Conservation (phyloP, 768 basidiomycete genomes). For the Tylopilus subfusipes region DNA sequence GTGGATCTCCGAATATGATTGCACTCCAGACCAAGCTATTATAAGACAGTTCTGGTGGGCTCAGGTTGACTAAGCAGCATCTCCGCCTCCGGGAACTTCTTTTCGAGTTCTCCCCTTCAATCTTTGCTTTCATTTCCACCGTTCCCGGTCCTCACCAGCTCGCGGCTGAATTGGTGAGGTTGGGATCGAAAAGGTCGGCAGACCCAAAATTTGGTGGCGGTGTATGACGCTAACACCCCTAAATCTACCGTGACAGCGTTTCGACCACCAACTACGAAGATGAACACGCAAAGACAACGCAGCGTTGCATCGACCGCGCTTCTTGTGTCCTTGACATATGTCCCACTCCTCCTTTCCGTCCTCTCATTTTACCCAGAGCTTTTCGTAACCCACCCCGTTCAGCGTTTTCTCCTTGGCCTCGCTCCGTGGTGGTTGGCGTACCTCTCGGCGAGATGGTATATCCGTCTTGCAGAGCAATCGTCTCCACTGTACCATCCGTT, state of each 20-base stretch:
- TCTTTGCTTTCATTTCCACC: neutral
- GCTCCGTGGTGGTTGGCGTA: slow-evolving; percentile 21
- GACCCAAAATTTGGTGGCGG: slow-evolving; percentile 4
- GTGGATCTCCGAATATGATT: no score
- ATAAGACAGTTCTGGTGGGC: no score
- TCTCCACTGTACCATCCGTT: slow-evolving; percentile 24
- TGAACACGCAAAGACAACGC: slow-evolving; percentile 1
- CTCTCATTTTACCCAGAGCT: slow-evolving; percentile 12
- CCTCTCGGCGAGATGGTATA: slow-evolving; percentile 18
- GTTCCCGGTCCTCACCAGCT: neutral
- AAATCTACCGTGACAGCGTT: neutral
- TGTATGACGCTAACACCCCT: slow-evolving; percentile 4
- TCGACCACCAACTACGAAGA: neutral
- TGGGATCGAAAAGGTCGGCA: neutral
- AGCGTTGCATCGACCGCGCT: slow-evolving; percentile 3
- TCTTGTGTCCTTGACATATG: slow-evolving; percentile 10
- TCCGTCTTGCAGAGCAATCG: slow-evolving; percentile 19
- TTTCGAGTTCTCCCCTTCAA: neutral
- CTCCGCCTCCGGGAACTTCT: neutral
- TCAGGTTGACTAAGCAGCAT: no score
- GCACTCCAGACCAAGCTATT: no score
- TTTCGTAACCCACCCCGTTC: slow-evolving; percentile 6
- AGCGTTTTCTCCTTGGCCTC: slow-evolving; percentile 22
- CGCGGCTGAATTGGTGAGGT: neutral
- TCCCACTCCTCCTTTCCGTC: slow-evolving; percentile 17